These are phyloP conservation scores for Exophiala viscosa DNA, from an alignment of 2,329 filamentous ascomycete species.

Conservation along the genomic window DNA sequence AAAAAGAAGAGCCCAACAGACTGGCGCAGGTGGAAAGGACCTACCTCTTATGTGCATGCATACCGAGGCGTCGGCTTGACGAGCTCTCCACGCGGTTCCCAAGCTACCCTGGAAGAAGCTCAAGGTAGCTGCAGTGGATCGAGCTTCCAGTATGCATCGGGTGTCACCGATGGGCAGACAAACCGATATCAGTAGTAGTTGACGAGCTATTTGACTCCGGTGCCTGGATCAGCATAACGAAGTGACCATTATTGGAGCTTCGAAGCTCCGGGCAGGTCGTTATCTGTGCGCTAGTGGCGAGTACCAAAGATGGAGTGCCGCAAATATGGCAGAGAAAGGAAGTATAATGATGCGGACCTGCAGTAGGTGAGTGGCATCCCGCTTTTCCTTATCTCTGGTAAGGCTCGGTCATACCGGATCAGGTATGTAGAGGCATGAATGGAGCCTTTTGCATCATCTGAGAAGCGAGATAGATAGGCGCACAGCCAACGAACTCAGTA, in stretches of 20 bases:
- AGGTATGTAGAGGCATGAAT: not conserved
- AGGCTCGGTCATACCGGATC: not conserved
- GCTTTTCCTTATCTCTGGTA: slow-evolving; percentile 6
- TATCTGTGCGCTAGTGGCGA: slow-evolving; percentile 3
- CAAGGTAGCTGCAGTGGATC: not conserved
- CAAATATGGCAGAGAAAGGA: not conserved
- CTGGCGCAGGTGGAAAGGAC: not conserved
- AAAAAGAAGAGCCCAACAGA: not conserved
- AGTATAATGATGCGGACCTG: slow-evolving; percentile 4
- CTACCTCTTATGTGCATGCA: slow-evolving; percentile 9
- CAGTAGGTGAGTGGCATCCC: slow-evolving; percentile 2
- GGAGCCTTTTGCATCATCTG: not conserved
- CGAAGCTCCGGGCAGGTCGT: not conserved
- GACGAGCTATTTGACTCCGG: not conserved
- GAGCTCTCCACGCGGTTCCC: not conserved
- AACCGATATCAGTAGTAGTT: not conserved
- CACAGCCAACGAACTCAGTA: too few relatives aligned
- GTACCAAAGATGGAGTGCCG: not conserved
- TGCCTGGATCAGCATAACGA: not conserved
- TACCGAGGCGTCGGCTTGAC: not conserved
- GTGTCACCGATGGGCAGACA: not conserved
- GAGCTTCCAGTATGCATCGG: too few relatives aligned
- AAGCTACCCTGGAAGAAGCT: not conserved
- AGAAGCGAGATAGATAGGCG: too few relatives aligned
- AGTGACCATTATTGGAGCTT: slow-evolving; percentile 3